Conservation (phyloP, 139 green algal species). For the Spirogloea muscicola region DNA sequence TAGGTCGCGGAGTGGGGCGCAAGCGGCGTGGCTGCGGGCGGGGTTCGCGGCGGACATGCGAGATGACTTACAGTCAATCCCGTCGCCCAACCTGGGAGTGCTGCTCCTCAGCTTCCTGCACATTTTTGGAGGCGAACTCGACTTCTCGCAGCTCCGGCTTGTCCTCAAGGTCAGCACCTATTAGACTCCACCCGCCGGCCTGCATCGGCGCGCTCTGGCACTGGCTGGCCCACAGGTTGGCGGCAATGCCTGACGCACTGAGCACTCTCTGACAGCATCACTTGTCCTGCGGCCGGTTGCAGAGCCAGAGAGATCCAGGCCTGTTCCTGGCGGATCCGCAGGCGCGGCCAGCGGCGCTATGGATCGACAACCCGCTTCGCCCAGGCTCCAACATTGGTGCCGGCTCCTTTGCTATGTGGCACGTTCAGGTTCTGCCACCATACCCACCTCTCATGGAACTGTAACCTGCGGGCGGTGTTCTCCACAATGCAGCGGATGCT, state of each 20-base stretch:
- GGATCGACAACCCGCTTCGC: conserved; percentile 42
- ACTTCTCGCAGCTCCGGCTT: conserved; percentile 19
- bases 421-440: conserved; percentile 46
- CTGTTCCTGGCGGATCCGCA: conserved; percentile 23
- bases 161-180: conserved; percentile 26
- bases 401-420: conserved; percentile 38
- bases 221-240: too few relatives aligned
- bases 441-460: too few relatives aligned
- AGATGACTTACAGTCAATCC: not conserved
- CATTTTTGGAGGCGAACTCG: conserved; percentile 34
- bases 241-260: too few relatives aligned
- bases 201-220: too few relatives aligned
- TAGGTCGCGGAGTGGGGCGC: too few relatives aligned
- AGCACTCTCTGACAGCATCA: too few relatives aligned
- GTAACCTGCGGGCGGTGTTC: too few relatives aligned
- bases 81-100: conserved; percentile 27
- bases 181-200: not conserved
- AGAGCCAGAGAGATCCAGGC: too few relatives aligned
- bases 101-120: conserved; percentile 35
- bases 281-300: too few relatives aligned
- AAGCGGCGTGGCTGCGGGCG: not conserved
- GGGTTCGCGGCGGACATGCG: conserved; percentile 15
- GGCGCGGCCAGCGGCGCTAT: conserved; percentile 18
- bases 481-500: too few relatives aligned
- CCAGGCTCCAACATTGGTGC: conserved; percentile 23